A percentile compares a stretch with the other conserved stretches of the same genome.
phyloP scores from a whole-genome alignment of 106 monocot genomes.

The Vanilla planifolia region DNA sequence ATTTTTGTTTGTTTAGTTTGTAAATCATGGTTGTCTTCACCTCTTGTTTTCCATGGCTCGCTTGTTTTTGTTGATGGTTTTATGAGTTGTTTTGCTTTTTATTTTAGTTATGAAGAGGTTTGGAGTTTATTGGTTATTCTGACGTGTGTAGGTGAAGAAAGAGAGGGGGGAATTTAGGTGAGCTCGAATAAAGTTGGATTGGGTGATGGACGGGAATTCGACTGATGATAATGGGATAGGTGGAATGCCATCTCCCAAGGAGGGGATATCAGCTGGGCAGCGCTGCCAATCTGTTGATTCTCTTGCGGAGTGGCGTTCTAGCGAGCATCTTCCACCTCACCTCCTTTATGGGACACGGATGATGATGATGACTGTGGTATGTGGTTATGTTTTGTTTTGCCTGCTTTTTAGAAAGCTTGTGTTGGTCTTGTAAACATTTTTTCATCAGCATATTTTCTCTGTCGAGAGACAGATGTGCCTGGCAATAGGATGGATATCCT shows the following conservation, averaged over 20 bases:
- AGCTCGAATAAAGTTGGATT: not conserved
- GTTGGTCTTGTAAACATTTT: not conserved
- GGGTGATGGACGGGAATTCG: too few species aligned
- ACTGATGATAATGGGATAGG: too few species aligned
- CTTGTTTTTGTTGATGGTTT: not conserved
- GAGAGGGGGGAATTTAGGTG: too few species aligned
- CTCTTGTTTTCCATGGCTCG: not conserved
- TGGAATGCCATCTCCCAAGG: not conserved
- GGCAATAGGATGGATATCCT: too few species aligned
- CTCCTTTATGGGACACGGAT: conserved; percentile 19
- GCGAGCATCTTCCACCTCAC: conserved; percentile 17
- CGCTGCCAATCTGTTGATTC: conserved; percentile 14
- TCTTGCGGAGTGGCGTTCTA: conserved; percentile 13
- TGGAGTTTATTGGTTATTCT: too few species aligned
- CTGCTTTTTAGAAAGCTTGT: not conserved
- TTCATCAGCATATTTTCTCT: too few species aligned
- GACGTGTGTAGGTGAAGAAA: too few species aligned
- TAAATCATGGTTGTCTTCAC: not conserved
- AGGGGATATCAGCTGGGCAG: conserved; percentile 3
- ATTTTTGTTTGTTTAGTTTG: not conserved
- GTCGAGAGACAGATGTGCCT: too few species aligned
- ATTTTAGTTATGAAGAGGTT: not conserved
- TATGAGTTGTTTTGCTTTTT: not conserved
- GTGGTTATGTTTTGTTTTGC: too few species aligned
- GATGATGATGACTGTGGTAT: conserved; percentile 11